A percentile compares a stretch with the other conserved stretches of the same genome.
Conservation (phyloP, 768 basidiomycete species). For the Suillus tomentosus region DNA sequence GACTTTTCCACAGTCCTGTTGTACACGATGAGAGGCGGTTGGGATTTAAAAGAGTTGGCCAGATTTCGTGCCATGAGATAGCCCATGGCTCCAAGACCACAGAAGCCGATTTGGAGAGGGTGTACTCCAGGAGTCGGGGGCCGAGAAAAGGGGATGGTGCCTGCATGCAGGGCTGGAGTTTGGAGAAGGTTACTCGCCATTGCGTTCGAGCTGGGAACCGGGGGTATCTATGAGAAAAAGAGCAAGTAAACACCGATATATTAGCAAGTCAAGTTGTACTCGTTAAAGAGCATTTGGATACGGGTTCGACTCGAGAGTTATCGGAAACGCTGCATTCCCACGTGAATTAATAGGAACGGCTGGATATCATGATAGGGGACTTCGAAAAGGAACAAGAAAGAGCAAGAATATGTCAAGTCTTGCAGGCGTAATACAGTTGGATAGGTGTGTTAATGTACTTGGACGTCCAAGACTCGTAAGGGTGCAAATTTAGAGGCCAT, state of each 20-base stretch:
- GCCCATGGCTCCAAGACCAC: constrained; percentile 68
- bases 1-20: constrained; percentile 71
- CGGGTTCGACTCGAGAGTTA: neutral
- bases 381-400: neutral
- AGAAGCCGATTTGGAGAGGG: constrained; percentile 45
- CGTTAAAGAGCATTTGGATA: neutral
- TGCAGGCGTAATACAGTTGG: neutral
- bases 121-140: constrained; percentile 51
- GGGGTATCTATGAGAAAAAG: constrained; percentile 1
- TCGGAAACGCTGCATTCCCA: neutral
- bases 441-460: constrained; percentile 44
- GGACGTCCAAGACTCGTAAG: constrained; percentile 24
- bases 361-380: neutral
- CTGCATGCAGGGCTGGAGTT: constrained; percentile 16
- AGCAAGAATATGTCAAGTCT: too few relatives aligned
- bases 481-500: too few relatives aligned
- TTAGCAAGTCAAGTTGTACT: neutral
- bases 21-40: constrained; percentile 67
- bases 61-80: constrained; percentile 80
- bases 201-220: neutral
- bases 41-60: constrained; percentile 49
- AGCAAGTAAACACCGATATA: neutral
- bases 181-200: constrained; percentile 14
- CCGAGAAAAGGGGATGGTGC: constrained; percentile 54
- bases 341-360: neutral